phyloP scores from a whole-genome alignment of 352 stramenopile species.

The Poterioochromonas sp. region DNA sequence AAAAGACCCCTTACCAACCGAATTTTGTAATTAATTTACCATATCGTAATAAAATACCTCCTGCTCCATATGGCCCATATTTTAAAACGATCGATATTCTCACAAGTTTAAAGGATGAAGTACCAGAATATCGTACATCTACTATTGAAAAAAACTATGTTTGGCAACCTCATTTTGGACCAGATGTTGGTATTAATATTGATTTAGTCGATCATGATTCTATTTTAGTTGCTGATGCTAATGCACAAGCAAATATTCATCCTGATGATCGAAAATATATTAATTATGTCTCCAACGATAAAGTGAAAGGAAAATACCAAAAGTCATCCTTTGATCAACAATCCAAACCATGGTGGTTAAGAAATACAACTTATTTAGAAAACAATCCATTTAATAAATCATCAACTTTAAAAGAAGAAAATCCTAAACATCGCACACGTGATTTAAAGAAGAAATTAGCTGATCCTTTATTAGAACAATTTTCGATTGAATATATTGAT shows the following conservation, averaged over 20 bases:
- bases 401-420: not conserved
- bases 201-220: slow-evolving; percentile 23
- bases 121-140: slow-evolving; percentile 7
- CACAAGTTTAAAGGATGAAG: not conserved
- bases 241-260: not conserved
- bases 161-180: slow-evolving; percentile 9
- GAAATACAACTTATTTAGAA: slow-evolving; percentile 10
- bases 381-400: slow-evolving; percentile 6
- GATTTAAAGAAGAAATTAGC: not conserved
- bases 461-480: not conserved
- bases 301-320: not conserved
- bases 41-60: not conserved
- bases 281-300: not conserved
- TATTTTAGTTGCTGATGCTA: not conserved
- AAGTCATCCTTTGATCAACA: not conserved
- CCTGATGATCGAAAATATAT: not conserved
- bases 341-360: slow-evolving; percentile 12
- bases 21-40: not conserved
- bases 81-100: not conserved
- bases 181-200: slow-evolving; percentile 7
- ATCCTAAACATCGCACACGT: not conserved
- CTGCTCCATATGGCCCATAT: not conserved
- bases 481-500: not conserved
- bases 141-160: slow-evolving; percentile 13
- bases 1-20: too few relatives aligned